These are phyloP conservation scores for Fraxinus greggii DNA, from an alignment of 305 asterid species.

Conservation along the genomic window DNA sequence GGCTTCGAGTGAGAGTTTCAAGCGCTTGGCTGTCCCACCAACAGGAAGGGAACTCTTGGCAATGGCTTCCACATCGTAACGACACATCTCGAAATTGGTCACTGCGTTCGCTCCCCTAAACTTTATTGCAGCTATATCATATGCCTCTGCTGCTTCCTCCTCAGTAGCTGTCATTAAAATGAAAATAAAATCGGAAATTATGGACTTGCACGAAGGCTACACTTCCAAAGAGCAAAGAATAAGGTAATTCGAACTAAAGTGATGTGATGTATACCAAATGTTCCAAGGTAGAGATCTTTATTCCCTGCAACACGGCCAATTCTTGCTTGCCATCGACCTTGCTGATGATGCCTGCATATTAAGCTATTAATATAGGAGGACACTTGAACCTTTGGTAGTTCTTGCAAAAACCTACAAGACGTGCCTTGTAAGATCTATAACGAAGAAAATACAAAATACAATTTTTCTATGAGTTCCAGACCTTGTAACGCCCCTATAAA, in stretches of 20 bases:
- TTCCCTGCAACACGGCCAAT: constrained; percentile 97
- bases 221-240: not conserved
- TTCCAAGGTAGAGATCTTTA: constrained; percentile 89
- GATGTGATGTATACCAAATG: constrained; percentile 53
- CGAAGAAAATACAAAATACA: not conserved
- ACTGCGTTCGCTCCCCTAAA: constrained; percentile 87
- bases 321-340: constrained; percentile 98
- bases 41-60: constrained; percentile 79
- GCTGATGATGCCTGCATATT: constrained; percentile 86
- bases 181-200: not conserved
- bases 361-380: not conserved
- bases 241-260: not conserved
- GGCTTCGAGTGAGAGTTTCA: constrained; percentile 58
- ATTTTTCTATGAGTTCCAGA: not conserved
- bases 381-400: not conserved
- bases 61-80: constrained; percentile 83
- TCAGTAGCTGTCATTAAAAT: constrained; percentile 62
- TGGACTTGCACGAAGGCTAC: not conserved
- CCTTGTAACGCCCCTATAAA: constrained; percentile 90
- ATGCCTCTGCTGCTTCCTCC: constrained; percentile 99
- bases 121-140: constrained; percentile 96
- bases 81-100: constrained; percentile 89
- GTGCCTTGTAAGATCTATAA: not conserved
- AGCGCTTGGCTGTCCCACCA: constrained; percentile 79
- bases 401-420: not conserved